Conservation (phyloP, 2,329 filamentous ascomycete species). For the Fusarium fracticaudum region DNA sequence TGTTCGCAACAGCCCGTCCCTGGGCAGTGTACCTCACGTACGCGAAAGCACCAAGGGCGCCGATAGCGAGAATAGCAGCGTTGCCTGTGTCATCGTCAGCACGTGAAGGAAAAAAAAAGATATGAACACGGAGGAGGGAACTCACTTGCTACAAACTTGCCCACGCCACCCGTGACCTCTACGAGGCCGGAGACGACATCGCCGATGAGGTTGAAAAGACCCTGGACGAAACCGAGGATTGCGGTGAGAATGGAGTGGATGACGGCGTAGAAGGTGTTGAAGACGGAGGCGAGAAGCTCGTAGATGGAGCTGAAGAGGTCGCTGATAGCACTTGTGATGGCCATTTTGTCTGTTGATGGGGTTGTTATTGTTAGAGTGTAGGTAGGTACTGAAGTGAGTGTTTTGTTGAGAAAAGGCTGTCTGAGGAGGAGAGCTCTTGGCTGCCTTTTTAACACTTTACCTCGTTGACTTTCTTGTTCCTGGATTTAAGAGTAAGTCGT, state of each 20-base stretch:
- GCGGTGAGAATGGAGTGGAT: constrained; percentile 48
- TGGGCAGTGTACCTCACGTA: constrained; percentile 49
- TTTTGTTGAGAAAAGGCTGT: background rate
- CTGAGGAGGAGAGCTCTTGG: background rate
- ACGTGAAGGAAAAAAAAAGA: background rate
- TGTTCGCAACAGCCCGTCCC: constrained; percentile 41
- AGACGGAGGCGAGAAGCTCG: constrained; percentile 52
- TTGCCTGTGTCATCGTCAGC: constrained; percentile 44
- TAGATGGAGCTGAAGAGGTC: constrained; percentile 54
- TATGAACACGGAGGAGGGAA: background rate
- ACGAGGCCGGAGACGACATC: constrained; percentile 50
- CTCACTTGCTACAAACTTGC: constrained; percentile 53
- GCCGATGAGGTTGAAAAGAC: constrained; percentile 49
- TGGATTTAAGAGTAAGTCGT: constrained; percentile 32
- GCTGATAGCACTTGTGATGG: constrained; percentile 49
- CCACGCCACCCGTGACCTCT: constrained; percentile 51
- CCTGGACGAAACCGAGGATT: constrained; percentile 49
- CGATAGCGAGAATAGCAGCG: constrained; percentile 47
- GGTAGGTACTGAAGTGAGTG: background rate
- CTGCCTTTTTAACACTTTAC: background rate
- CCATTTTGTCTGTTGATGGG: constrained; percentile 39
- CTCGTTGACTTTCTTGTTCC: constrained; percentile 6
- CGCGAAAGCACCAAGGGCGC: constrained; percentile 46
- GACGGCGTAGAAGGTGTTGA: constrained; percentile 48
- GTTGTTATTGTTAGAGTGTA: background rate